A percentile compares a stretch with the other conserved stretches of the same genome.
phyloP scores from a whole-genome alignment of 1,284 basidiomycete genomes.

The Trametes polyzona region DNA sequence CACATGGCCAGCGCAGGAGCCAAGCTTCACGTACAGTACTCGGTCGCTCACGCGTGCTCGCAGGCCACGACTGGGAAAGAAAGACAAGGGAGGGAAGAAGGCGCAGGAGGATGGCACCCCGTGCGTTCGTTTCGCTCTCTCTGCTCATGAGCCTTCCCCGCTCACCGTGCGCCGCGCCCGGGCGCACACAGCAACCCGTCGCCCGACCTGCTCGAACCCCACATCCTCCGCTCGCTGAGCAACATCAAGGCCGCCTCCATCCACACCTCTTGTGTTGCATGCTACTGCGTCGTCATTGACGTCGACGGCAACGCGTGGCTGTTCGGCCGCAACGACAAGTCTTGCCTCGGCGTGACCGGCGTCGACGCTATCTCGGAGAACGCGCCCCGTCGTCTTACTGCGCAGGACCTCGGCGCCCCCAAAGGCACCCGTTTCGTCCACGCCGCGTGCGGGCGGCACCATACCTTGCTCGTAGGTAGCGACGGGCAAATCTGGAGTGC shows the following conservation, averaged over 20 bases:
- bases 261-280: conserved; percentile 73
- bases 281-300: conserved; percentile 79
- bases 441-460: conserved; percentile 83
- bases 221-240: conserved; percentile 86
- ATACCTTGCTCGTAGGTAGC: conserved; percentile 83
- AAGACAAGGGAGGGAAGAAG: conserved; percentile 27
- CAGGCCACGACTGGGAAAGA: conserved; percentile 27
- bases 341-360: conserved; percentile 57
- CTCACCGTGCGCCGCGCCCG: not conserved
- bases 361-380: conserved; percentile 72
- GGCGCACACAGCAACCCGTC: not conserved
- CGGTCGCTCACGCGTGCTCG: not conserved
- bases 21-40: not conserved
- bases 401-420: conserved; percentile 63
- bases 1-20: not conserved
- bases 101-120: conserved; percentile 21
- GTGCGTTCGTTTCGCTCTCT: conserved; percentile 13
- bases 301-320: conserved; percentile 81
- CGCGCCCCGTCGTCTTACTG: conserved; percentile 65
- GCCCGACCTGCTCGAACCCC: conserved; percentile 81
- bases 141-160: not conserved
- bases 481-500: conserved; percentile 84
- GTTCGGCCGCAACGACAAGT: conserved; percentile 79
- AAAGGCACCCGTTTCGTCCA: conserved; percentile 71
- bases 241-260: conserved; percentile 78